Evolutionary conservation across 2,329 filamentous ascomycete genomes (phyloP).

Genomic region (Pestalotiopsis sp.): DNA sequence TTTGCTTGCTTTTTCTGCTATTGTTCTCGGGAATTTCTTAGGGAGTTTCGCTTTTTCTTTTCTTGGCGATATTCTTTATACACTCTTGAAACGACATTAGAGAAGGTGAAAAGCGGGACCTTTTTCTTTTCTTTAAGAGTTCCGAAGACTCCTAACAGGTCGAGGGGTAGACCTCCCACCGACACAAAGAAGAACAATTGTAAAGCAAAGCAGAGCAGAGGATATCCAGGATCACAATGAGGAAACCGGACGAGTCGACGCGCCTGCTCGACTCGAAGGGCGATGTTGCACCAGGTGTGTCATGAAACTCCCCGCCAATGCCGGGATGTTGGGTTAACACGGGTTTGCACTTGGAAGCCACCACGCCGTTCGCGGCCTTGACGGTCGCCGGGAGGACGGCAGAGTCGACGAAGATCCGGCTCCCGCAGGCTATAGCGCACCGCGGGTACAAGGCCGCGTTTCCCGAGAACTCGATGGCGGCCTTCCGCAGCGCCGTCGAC

Average conservation of each 20-base stretch:
- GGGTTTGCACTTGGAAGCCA: not conserved
- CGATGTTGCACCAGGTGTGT: conserved; percentile 9
- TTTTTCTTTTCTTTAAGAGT: no score
- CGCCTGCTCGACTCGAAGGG: conserved; percentile 1
- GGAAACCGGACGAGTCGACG: conserved; percentile 1
- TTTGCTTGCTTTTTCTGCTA: not conserved
- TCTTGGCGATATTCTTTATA: no score
- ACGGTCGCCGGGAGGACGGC: not conserved
- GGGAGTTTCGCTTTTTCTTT: no score
- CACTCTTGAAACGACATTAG: no score
- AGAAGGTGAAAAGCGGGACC: no score
- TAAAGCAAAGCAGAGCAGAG: not conserved
- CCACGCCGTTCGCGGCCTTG: conserved; percentile 4
- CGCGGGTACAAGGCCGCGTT: conserved; percentile 76
- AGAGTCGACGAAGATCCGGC: conserved; percentile 13
- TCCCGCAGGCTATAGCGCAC: conserved; percentile 77
- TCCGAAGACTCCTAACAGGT: not conserved
- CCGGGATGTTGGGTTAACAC: not conserved
- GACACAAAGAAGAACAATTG: not conserved
- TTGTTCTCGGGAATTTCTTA: no score
- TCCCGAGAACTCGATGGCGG: conserved; percentile 85
- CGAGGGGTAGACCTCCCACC: not conserved
- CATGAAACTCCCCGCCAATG: not conserved
- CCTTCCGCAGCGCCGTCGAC: conserved; percentile 73
- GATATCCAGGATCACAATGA: not conserved